phyloP scores from a whole-genome alignment of 108 stramenopile genomes.

The Nitzschia sp. region DNA sequence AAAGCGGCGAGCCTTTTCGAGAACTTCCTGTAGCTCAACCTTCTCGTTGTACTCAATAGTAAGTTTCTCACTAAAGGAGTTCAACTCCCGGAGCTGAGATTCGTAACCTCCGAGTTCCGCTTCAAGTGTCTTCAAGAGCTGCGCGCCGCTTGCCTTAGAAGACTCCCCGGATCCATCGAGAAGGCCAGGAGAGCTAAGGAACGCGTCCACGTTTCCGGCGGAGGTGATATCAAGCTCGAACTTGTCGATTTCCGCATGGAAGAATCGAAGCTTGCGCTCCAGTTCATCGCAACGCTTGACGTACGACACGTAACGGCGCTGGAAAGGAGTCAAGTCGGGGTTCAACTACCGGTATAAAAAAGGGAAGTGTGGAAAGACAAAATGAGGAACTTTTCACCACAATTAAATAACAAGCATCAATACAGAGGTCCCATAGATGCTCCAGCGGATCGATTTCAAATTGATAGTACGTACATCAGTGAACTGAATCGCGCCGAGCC shows the following conservation, averaged over 20 bases:
- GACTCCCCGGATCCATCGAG: conserved; percentile 30
- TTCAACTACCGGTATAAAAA: conserved; percentile 66
- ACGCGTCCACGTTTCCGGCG: conserved; percentile 70
- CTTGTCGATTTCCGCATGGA: conserved; percentile 86
- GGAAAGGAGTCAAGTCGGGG: conserved; percentile 97
- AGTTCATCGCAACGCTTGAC: conserved; percentile 98
- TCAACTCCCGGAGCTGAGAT: conserved; percentile 92
- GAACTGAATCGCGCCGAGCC: conserved; percentile 92
- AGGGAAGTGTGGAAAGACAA: neutral
- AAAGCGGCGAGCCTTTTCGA: conserved; percentile 92
- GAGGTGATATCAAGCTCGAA: conserved; percentile 80
- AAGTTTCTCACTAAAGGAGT: conserved; percentile 91
- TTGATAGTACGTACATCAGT: conserved; percentile 77
- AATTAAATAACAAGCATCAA: too few relatives aligned
- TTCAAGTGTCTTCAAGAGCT: conserved; percentile 87
- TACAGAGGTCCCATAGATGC: too few relatives aligned
- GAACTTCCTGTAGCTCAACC: conserved; percentile 93
- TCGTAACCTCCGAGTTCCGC: conserved; percentile 91
- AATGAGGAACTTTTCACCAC: neutral
- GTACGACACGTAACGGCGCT: conserved; percentile 95
- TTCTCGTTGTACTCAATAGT: conserved; percentile 98
- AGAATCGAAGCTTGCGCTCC: conserved; percentile 96
- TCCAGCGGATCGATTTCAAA: too few relatives aligned
- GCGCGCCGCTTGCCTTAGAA: conserved; percentile 53
- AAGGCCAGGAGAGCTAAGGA: conserved; percentile 42